phyloP scores from a whole-genome alignment of 2,329 filamentous ascomycete species.

The Trichoderma arundinaceum region DNA sequence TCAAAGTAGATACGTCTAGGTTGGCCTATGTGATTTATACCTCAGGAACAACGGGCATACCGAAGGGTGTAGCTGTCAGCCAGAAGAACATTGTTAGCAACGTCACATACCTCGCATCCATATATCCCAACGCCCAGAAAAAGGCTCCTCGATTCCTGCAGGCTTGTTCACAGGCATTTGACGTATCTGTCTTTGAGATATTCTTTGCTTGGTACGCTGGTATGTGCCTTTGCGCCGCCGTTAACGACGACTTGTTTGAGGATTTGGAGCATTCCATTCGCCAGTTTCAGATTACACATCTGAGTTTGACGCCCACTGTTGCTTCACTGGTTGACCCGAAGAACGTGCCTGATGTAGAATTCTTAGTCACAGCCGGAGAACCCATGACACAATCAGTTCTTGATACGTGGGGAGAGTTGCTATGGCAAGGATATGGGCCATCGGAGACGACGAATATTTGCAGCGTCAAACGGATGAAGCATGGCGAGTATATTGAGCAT shows the following conservation, averaged over 20 bases:
- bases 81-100: slow-evolving; percentile 79
- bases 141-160: slow-evolving; percentile 70
- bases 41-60: slow-evolving; percentile 79
- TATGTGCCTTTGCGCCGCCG: slow-evolving; percentile 77
- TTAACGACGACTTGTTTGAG: slow-evolving; percentile 74
- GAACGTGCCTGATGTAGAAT: slow-evolving; percentile 72
- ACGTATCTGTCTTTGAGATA: slow-evolving; percentile 89
- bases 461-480: slow-evolving; percentile 69
- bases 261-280: slow-evolving; percentile 74
- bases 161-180: slow-evolving; percentile 83
- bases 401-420: slow-evolving; percentile 68
- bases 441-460: slow-evolving; percentile 90
- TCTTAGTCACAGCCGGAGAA: slow-evolving; percentile 83
- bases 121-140: slow-evolving; percentile 63
- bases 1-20: slow-evolving; percentile 51
- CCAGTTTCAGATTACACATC: slow-evolving; percentile 70
- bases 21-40: slow-evolving; percentile 83
- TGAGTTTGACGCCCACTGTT: slow-evolving; percentile 86
- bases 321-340: slow-evolving; percentile 73
- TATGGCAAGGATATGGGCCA: slow-evolving; percentile 84
- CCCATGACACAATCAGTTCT: slow-evolving; percentile 75
- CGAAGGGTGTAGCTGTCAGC: slow-evolving; percentile 80
- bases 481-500: slow-evolving; percentile 68
- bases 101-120: slow-evolving; percentile 65
- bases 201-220: slow-evolving; percentile 82